Conservation (phyloP, 768 basidiomycete species). For the Mycena chlorophos region DNA sequence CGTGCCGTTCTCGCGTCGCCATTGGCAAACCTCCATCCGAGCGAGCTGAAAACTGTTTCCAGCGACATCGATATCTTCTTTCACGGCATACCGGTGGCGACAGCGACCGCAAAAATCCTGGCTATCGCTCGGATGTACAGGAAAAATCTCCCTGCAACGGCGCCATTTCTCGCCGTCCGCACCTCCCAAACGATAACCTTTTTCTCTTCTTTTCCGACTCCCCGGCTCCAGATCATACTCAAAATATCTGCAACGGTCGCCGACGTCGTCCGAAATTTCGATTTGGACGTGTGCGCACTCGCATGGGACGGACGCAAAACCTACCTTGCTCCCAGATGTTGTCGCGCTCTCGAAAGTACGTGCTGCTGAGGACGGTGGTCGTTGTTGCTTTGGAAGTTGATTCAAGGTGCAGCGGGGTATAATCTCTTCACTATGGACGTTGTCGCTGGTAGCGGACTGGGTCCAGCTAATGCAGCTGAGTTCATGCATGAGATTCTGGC, state of each 20-base stretch:
- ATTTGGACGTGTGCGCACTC: slow-evolving; percentile 21
- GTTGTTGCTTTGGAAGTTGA: not conserved
- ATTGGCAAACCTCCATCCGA: too few species aligned
- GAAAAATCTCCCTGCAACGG: slow-evolving; percentile 9
- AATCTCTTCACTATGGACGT: slow-evolving; percentile 23
- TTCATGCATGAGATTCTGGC: too few species aligned
- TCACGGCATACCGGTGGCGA: too few species aligned
- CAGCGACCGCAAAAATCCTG: too few species aligned
- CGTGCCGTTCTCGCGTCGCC: too few species aligned
- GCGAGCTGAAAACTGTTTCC: too few species aligned
- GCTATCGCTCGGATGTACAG: slow-evolving; percentile 17
- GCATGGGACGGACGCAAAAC: slow-evolving; percentile 20
- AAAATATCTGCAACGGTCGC: slow-evolving; percentile 18
- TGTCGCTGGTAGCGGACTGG: slow-evolving; percentile 20
- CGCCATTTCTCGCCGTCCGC: slow-evolving; percentile 19
- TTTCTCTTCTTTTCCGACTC: slow-evolving; percentile 18
- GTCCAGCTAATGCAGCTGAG: too few species aligned
- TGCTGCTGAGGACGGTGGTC: not conserved
- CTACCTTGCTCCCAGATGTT: slow-evolving; percentile 18
- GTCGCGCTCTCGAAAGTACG: slow-evolving; percentile 20
- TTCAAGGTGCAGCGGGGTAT: slow-evolving; percentile 9
- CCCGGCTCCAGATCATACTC: slow-evolving; percentile 21
- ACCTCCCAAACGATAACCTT: slow-evolving; percentile 23
- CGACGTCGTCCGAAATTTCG: slow-evolving; percentile 20
- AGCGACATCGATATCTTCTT: slow-evolving; percentile 22